Evolutionary conservation across 306 rosid genomes (phyloP), one percentile per base, ranked within the genome.

Genomic region (Cajanus cajan): DNA sequence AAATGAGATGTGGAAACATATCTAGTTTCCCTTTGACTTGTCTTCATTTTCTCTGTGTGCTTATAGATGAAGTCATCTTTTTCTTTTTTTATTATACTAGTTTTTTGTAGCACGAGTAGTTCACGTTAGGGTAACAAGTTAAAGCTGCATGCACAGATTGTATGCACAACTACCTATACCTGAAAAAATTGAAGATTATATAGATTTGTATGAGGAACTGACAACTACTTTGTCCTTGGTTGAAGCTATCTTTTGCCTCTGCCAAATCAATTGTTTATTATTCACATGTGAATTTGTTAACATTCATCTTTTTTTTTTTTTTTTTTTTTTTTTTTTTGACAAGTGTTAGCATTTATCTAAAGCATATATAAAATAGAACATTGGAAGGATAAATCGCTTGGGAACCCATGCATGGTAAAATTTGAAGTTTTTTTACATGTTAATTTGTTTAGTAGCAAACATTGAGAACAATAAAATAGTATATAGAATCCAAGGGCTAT

Each of bases 81-180:
- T 39, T 52, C 37, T 44, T 9, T 71, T 43, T n/a, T 28, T 48
- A 66, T 71, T 16, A 54, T 55, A 16, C 64, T 44, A 36, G 84
- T 45, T 44, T 44, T 69, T 43, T 71, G 55, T 73, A 0, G 4
- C 72, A 40, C 1, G 59, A 9, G 24, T 67, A n/a, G 45, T 51
- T 76, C 54, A 71, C 43, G 55, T 63, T 77, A 77, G 79, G 70
- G 59, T 44, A 33, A 78, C 66, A 71, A 71, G 86, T 51, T 51
- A 71, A 41, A 52, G 63, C 77, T 57, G 76, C 72, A 50, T 33
- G 44, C 41, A 18, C 22, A 36, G 15, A 77, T 70, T 64, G 31
- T 31, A 69, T 40, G 73, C 63, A 19, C 31, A 31, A 63, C 76
- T 63, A 21, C 79, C 79, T 64, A 70, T 28, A 77, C 40, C 37